Conservation (phyloP, 345 rosid species). For the Mercurialis annua region DNA sequence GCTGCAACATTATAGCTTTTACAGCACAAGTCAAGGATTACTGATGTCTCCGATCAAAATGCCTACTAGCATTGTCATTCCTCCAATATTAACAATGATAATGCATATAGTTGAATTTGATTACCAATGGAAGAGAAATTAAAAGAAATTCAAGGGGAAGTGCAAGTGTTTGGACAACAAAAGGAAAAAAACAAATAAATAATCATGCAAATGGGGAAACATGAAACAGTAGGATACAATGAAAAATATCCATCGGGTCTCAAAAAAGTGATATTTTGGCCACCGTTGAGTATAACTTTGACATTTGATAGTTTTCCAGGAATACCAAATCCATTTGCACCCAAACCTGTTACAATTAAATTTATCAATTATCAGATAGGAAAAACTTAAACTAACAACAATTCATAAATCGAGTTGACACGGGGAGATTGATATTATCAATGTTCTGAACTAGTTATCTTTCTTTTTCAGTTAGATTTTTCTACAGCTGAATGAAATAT, state of each 20-base stretch:
- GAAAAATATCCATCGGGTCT: conserved; percentile 98
- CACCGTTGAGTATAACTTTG: conserved; percentile 85
- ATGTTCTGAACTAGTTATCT: no score
- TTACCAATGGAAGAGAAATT: not conserved
- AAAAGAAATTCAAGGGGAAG: not conserved
- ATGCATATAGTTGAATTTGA: not conserved
- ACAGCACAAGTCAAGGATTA: conserved; percentile 48
- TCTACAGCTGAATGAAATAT: not conserved
- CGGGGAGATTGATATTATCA: no score
- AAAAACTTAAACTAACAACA: no score
- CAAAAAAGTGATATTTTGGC: conserved; percentile 63
- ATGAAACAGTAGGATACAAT: conserved; percentile 56
- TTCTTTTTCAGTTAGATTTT: no score
- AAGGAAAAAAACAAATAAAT: not conserved
- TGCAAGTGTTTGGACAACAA: not conserved
- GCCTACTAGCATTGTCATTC: conserved; percentile 6
- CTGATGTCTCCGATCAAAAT: not conserved
- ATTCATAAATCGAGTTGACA: no score
- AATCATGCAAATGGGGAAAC: not conserved
- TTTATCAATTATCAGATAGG: conserved; percentile 1
- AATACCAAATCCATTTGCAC: conserved; percentile 43
- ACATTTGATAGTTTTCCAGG: conserved; percentile 65
- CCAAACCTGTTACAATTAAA: conserved; percentile 34
- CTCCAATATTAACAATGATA: not conserved
- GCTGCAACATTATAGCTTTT: conserved; percentile 81